Conservation (phyloP, 2,329 filamentous ascomycete genomes). For the Sphaceloma murrayae region DNA sequence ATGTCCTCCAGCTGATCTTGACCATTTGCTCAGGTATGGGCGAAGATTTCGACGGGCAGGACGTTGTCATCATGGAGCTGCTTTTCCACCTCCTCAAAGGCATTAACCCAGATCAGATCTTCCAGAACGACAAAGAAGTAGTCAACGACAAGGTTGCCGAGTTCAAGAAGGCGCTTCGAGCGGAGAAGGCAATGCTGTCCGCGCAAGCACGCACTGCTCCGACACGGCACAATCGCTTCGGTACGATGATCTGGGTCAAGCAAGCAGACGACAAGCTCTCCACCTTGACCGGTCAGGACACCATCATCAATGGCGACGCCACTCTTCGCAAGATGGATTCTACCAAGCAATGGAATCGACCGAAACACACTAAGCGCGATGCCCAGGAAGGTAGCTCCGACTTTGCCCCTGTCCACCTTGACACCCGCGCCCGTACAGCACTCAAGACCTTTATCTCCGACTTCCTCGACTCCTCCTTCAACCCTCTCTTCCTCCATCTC, state of each 20-base stretch:
- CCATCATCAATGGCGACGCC: slow-evolving; percentile 60
- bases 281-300: slow-evolving; percentile 80
- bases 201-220: slow-evolving; percentile 68
- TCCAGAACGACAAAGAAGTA: slow-evolving; percentile 68
- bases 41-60: slow-evolving; percentile 83
- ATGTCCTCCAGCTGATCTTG: slow-evolving; percentile 75
- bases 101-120: slow-evolving; percentile 72
- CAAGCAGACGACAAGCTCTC: slow-evolving; percentile 74
- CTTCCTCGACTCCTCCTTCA: slow-evolving; percentile 91
- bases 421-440: slow-evolving; percentile 61
- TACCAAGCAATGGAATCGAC: slow-evolving; percentile 81
- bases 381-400: slow-evolving; percentile 52
- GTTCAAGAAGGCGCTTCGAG: slow-evolving; percentile 62
- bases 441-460: slow-evolving; percentile 79
- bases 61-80: slow-evolving; percentile 81
- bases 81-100: slow-evolving; percentile 89
- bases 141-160: slow-evolving; percentile 61
- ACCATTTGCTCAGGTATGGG: slow-evolving; percentile 87
- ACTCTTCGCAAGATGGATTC: slow-evolving; percentile 83
- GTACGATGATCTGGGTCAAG: slow-evolving; percentile 95
- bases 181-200: slow-evolving; percentile 75
- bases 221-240: slow-evolving; percentile 85
- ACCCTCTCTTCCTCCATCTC: slow-evolving; percentile 71
- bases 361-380: slow-evolving; percentile 44
- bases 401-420: slow-evolving; percentile 64